Evolutionary conservation across 2,329 filamentous ascomycete genomes (phyloP).

Genomic region (Hypoxylon sp.): DNA sequence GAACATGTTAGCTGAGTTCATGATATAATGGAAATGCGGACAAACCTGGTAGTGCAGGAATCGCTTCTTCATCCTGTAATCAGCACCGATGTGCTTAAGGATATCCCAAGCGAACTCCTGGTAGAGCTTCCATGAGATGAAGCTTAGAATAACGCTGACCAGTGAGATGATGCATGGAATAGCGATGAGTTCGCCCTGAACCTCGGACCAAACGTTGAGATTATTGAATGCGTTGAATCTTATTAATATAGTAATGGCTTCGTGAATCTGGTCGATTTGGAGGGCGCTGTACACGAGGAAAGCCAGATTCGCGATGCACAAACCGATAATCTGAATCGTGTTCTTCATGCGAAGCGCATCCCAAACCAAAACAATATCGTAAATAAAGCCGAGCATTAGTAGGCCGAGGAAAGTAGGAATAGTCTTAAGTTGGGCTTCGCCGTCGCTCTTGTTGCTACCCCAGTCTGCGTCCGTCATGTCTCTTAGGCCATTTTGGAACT

Average conservation of each 20-base stretch:
- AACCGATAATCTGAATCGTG: constrained; percentile 97
- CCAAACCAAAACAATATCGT: constrained; percentile 90
- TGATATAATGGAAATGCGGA: constrained; percentile 8
- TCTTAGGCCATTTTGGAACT: constrained; percentile 78
- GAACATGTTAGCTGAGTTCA: constrained; percentile 39
- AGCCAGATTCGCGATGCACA: constrained; percentile 92
- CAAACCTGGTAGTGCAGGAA: constrained; percentile 95
- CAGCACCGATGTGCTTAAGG: constrained; percentile 98
- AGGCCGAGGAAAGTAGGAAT: constrained; percentile 96
- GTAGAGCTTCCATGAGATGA: constrained; percentile 94
- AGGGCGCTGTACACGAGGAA: constrained; percentile 94
- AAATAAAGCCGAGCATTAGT: constrained; percentile 97
- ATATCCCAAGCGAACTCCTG: constrained; percentile 99
- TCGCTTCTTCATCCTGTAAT: constrained; percentile 95
- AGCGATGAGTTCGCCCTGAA: constrained; percentile 84
- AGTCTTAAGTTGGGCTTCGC: constrained; percentile 72
- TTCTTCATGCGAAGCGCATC: constrained; percentile 96
- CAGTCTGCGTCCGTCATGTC: constrained; percentile 57
- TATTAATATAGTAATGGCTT: constrained; percentile 74
- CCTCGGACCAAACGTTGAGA: constrained; percentile 74
- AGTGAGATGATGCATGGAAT: constrained; percentile 88
- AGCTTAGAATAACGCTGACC: constrained; percentile 79
- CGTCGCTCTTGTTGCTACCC: constrained; percentile 56
- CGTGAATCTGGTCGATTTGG: constrained; percentile 90
- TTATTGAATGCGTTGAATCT: constrained; percentile 61